Evolutionary conservation across 1,284 basidiomycete genomes (phyloP), one percentile per base, ranked within the genome.

Genomic region (Sphagnurus paluster): DNA sequence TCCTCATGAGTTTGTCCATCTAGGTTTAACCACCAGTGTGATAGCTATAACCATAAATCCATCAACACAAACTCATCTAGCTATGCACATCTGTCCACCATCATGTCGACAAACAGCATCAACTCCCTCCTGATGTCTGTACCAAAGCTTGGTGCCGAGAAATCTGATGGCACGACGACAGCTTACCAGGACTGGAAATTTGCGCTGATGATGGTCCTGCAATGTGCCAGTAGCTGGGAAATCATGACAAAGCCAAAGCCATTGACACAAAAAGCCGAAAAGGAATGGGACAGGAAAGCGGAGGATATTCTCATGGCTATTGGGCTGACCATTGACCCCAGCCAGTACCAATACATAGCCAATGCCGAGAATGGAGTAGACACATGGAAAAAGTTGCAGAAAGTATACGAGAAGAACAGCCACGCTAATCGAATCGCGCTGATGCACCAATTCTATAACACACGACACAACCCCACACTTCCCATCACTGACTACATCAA

Each of bases 161-260:
- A 49, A 25, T 49, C 30, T 26, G 26, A 44, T 30, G 42, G 42
- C 26, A 39, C 14, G 13, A 11, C 2, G 13, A 45, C 14, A 19
- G 39, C 11, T 16, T 56, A 56, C 39, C 38, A 56, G 16, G 49
- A 52, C 42, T 57, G 53, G 51, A 57, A 55, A 43, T 57, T 57
- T 36, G 51, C 48, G 2, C 38, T 57, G 25, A 41, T 28, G 6
- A 55, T 57, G 45, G 44, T 49, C 14, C 29, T 57, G 10, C 45
- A 39, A 11, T 40, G 29, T 3, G 34, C 35, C 4, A 49, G 42
- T 30, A 41, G 47, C 36, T 49, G 45, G 49, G 46, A 49, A n/a
- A 21, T 55, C 4, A 13, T 37, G 25, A 29, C 13, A 21, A 37
- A 30, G 8, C 4, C 4, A 13, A 40, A 39, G 20, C 26, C 21